Base-by-base conservation (phyloP, 176 grass and related monocot species). In the Pharus latifolius region DNA sequence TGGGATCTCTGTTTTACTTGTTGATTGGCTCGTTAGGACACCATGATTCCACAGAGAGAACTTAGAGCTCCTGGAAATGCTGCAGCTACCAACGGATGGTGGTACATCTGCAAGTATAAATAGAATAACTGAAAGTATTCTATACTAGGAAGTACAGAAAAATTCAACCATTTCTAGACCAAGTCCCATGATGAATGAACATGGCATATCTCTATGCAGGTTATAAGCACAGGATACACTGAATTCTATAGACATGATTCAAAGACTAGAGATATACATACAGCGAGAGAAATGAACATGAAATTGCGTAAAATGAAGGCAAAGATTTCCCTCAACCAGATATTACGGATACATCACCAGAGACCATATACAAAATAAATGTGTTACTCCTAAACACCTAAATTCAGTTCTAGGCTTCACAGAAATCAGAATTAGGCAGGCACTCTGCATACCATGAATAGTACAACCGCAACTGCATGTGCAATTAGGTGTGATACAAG, bases 21-120 rank as follows among this genome's bases (percentile, higher is more conserved):
- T 61, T 62, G 78, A 83, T 72, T 87, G 89, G 51, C 56, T 85
- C 43, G 73, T 75, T 28, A 87, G 49, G 29, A 85, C 49, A 69
- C 80, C 76, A 43, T 50, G 74, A 19, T 62, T 91, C 15, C 69
- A 20, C 70, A 92, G 65, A 29, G 89, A 89, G 60, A 85, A 69
- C 49, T 90, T 96, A 22, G 80, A 87, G 60, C 78, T 79, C 60
- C 83, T 84, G 0, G 65, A 59, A 78, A 60, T 67, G 26, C 49
- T 71, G 67, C 63, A 73, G 20, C 72, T 90, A 68, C 63, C 76
- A 60, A 68, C 83, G 25, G 80, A 82, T 59, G 78, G 80, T 60
- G 65, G 76, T 35, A 69, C 52, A 65, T 80, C 94, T 90, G 83
- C 42, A 83, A 75, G 27, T 38, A 79, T 58, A 76, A 78, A 49